Evolutionary conservation across 441 rosid genomes (phyloP).

Genomic region (Bruguiera hainesii): DNA sequence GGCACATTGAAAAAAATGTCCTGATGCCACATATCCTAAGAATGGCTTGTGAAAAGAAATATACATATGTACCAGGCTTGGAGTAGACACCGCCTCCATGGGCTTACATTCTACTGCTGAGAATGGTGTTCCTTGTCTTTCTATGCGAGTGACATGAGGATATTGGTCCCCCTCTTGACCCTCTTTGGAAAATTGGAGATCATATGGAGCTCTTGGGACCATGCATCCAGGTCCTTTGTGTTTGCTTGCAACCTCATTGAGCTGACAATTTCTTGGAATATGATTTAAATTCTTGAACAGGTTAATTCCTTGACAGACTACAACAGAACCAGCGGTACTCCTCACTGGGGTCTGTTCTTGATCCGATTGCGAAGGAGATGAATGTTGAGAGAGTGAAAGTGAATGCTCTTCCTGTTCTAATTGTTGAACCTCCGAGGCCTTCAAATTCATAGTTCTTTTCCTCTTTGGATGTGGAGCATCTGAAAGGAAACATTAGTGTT

Average conservation of each 20-base stretch:
- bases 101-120: slow-evolving; percentile 22
- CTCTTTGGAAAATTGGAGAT: slow-evolving; percentile 25
- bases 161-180: slow-evolving; percentile 29
- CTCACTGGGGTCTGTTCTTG: slow-evolving; percentile 48
- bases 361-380: slow-evolving; percentile 72
- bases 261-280: slow-evolving; percentile 26
- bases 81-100: slow-evolving; percentile 25
- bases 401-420: slow-evolving; percentile 70
- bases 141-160: slow-evolving; percentile 20
- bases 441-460: slow-evolving; percentile 32
- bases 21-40: too few species aligned
- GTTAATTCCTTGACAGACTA: slow-evolving; percentile 34
- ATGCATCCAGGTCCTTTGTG: slow-evolving; percentile 24
- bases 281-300: slow-evolving; percentile 38
- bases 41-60: neutral
- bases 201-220: slow-evolving; percentile 20
- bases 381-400: slow-evolving; percentile 59
- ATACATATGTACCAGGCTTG: slow-evolving; percentile 36
- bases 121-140: slow-evolving; percentile 29
- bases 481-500: slow-evolving; percentile 18
- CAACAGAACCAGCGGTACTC: slow-evolving; percentile 28
- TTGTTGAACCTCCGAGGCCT: slow-evolving; percentile 47
- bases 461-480: slow-evolving; percentile 43
- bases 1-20: neutral
- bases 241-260: slow-evolving; percentile 19